These are phyloP conservation scores for Neurospora hispaniola DNA, from an alignment of 495 filamentous ascomycete species.

Conservation along the genomic window DNA sequence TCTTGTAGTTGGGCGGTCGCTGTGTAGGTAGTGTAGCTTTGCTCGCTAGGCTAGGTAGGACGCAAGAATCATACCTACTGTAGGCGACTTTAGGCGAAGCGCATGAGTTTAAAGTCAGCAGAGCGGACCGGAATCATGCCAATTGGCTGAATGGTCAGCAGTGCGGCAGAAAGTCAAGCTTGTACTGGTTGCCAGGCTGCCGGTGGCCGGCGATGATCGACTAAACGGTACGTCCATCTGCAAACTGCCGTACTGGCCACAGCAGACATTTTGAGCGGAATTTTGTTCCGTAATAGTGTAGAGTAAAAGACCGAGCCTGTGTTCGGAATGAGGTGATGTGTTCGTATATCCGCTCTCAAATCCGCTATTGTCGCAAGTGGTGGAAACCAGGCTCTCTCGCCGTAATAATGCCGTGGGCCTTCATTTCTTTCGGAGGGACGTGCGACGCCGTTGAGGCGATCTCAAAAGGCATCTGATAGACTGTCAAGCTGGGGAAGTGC, in stretches of 20 bases:
- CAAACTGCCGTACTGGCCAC: neutral
- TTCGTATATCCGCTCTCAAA: neutral
- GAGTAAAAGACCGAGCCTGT: neutral
- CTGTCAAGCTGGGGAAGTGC: neutral
- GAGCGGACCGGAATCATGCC: conserved; percentile 17
- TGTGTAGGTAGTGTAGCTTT: neutral
- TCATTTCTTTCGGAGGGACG: neutral
- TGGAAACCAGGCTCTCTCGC: neutral
- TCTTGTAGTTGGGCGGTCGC: neutral
- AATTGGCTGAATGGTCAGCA: conserved; percentile 19
- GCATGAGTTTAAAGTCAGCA: conserved; percentile 23
- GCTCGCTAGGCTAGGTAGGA: neutral
- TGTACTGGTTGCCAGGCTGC: conserved; percentile 15
- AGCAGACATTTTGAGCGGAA: neutral
- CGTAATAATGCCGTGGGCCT: neutral
- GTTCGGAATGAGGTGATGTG: neutral
- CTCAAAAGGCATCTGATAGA: neutral
- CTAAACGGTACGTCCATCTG: neutral
- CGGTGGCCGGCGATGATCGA: conserved; percentile 14
- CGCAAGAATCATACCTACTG: conserved; percentile 19
- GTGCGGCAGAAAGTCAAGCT: neutral
- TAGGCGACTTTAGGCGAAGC: conserved; percentile 15
- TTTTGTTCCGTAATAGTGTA: neutral
- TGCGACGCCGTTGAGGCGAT: neutral
- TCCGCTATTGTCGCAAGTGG: neutral